A percentile compares a stretch with the other conserved stretches of the same genome.
Conservation (phyloP, 2,329 filamentous ascomycete species). For the Cercospora sp. region DNA sequence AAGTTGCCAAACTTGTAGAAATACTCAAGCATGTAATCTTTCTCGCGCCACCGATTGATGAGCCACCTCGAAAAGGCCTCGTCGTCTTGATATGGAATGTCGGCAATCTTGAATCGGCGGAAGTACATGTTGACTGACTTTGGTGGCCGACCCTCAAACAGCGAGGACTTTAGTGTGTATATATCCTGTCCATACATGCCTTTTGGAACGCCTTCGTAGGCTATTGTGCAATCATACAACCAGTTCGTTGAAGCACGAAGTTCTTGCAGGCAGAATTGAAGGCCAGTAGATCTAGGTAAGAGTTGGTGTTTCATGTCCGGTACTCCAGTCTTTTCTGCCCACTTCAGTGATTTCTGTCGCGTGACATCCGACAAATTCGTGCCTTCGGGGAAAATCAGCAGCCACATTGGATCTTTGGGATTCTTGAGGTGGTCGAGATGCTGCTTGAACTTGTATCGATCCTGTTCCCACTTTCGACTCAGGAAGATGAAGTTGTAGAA, state of each 20-base stretch:
- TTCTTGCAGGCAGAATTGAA: conserved; percentile 76
- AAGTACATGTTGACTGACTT: conserved; percentile 98
- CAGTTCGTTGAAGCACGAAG: conserved; percentile 74
- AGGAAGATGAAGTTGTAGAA: conserved; percentile 91
- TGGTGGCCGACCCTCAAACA: conserved; percentile 82
- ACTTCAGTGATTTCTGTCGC: conserved; percentile 67
- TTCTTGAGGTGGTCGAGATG: conserved; percentile 70
- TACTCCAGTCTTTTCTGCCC: conserved; percentile 74
- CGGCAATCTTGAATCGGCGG: conserved; percentile 76
- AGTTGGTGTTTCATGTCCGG: conserved; percentile 73
- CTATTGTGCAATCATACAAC: conserved; percentile 90
- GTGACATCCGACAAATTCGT: conserved; percentile 76
- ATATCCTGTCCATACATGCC: conserved; percentile 82
- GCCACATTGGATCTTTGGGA: conserved; percentile 80
- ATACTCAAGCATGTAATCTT: conserved; percentile 83
- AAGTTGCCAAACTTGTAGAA: conserved; percentile 75
- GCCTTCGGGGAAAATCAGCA: conserved; percentile 83
- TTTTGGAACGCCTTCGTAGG: conserved; percentile 89
- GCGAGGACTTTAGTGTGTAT: conserved; percentile 83
- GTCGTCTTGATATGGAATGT: conserved; percentile 76
- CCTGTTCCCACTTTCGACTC: conserved; percentile 82
- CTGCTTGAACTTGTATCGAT: conserved; percentile 72
- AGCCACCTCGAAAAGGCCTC: conserved; percentile 83
- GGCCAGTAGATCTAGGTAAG: conserved; percentile 76
- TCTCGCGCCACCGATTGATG: conserved; percentile 83